Percentiles rank a stretch among this genome's conserved stretches.
Evolutionary conservation across 192 early-diverging fungal genomes (phyloP).

Genomic region (Coemansia sp.): DNA sequence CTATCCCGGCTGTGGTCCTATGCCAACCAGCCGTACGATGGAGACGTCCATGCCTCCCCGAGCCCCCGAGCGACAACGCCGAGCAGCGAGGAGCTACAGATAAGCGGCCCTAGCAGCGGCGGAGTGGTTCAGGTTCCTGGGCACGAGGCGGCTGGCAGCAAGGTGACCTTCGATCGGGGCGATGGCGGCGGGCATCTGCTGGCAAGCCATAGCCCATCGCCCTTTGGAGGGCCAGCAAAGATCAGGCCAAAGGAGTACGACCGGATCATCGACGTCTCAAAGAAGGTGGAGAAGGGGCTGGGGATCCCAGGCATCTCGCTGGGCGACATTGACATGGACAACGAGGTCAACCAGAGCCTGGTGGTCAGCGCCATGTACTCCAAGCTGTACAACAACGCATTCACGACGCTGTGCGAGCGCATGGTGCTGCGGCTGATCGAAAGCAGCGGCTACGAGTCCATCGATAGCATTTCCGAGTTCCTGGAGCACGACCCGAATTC

Average conservation of each 20-base stretch:
- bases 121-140: no score
- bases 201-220: background rate
- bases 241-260: slow-evolving; percentile 34
- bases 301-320: slow-evolving; percentile 31
- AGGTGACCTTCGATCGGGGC: no score
- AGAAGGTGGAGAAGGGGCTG: slow-evolving; percentile 26
- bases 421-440: slow-evolving; percentile 24
- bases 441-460: slow-evolving; percentile 1
- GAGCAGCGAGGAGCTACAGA: background rate
- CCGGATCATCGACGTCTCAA: slow-evolving; percentile 16
- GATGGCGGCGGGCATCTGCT: background rate
- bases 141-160: no score
- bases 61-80: no score
- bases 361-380: slow-evolving; percentile 42
- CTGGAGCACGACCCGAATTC: slow-evolving; percentile 8
- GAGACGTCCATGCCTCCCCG: no score
- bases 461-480: slow-evolving; percentile 10
- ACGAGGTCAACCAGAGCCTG: slow-evolving; percentile 30
- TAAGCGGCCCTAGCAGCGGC: background rate
- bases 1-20: slow-evolving; percentile 15
- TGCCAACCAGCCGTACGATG: slow-evolving; percentile 20
- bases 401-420: slow-evolving; percentile 29
- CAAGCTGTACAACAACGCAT: slow-evolving; percentile 44
- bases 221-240: background rate
- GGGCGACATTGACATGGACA: slow-evolving; percentile 8